Evolutionary conservation across 148 eudicot genomes (phyloP).

Genomic region (Cornus florida): DNA sequence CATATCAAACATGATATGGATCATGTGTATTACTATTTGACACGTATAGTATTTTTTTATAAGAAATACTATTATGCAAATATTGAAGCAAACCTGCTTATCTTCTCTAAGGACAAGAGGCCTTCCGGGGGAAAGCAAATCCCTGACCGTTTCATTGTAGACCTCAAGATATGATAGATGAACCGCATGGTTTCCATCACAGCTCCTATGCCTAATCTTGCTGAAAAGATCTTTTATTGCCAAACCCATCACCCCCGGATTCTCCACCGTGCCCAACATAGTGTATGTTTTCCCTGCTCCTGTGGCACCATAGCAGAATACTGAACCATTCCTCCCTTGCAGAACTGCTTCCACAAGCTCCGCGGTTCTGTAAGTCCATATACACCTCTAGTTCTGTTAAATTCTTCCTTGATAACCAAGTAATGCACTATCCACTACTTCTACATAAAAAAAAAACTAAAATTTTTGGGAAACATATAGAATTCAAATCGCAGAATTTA

Average conservation of each 20-base stretch:
- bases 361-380: constrained; percentile 64
- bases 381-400: neutral
- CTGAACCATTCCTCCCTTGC: constrained; percentile 85
- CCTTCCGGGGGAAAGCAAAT: constrained; percentile 88
- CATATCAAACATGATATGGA: neutral
- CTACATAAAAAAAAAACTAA: neutral
- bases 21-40: neutral
- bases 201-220: constrained; percentile 78
- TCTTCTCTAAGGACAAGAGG: constrained; percentile 87
- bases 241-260: constrained; percentile 87
- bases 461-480: neutral
- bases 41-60: neutral
- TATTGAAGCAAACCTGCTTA: constrained; percentile 52
- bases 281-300: constrained; percentile 94
- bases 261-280: constrained; percentile 79
- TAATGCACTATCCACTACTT: neutral
- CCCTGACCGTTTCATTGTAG: constrained; percentile 89
- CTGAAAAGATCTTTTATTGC: constrained; percentile 85
- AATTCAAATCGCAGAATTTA: neutral
- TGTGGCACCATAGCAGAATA: constrained; percentile 90
- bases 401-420: neutral
- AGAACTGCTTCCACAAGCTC: constrained; percentile 85
- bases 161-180: constrained; percentile 89
- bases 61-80: neutral
- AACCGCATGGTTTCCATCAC: constrained; percentile 77